Base-by-base conservation (phyloP, 2,329 filamentous ascomycete genomes). In the Bertia moriformis region DNA sequence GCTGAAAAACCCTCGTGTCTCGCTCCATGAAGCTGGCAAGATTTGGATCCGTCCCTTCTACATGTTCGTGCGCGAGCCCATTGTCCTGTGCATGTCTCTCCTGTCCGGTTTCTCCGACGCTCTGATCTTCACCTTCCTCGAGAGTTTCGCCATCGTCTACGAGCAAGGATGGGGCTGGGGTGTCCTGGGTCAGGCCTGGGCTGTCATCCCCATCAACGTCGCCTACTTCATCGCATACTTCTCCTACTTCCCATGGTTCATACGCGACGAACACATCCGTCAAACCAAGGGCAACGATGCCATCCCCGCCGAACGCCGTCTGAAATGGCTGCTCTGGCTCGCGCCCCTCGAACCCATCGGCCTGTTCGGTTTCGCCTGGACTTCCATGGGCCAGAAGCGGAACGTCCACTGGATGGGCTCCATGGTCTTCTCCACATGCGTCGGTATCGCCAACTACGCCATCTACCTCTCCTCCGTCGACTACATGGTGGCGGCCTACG, bases 241-340 rank as follows among this genome's bases (percentile, higher is more conserved):
- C 22, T 27, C 22, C 22, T 27, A 27, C 22, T 27, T 27, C 22
- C 22, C 22, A 27, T 27, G 22, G 22, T 27, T 27, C 22, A 10
- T 7, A n/a, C 22, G 22, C n/a, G 22, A 27, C n/a, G 22, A 27
- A n/a, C 22, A 27, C n/a, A 7, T 10, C 7, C 7, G 7, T 7
- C 7, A 27, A n/a, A 27, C 7, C 7, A 10, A 27, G 7, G 22
- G 22, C 22, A 7, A 7, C 7, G 22, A 27, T n/a, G 7, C 7
- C 22, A 10, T 27, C n/a, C n/a, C n/a, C n/a, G n/a, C n/a, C n/a
- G n/a, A n/a, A n/a, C n/a, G n/a, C n/a, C n/a, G 74, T 5, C 59
- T 81, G 13, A 72, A 65, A 63, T 73, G 66, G 61, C 56, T 81
- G 2, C 59, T 79, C 1, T 79, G 64, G 42, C 71, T 71, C 0